Evolutionary conservation across 1,284 basidiomycete genomes (phyloP).

Genomic region (Moniliophthora roreri): DNA sequence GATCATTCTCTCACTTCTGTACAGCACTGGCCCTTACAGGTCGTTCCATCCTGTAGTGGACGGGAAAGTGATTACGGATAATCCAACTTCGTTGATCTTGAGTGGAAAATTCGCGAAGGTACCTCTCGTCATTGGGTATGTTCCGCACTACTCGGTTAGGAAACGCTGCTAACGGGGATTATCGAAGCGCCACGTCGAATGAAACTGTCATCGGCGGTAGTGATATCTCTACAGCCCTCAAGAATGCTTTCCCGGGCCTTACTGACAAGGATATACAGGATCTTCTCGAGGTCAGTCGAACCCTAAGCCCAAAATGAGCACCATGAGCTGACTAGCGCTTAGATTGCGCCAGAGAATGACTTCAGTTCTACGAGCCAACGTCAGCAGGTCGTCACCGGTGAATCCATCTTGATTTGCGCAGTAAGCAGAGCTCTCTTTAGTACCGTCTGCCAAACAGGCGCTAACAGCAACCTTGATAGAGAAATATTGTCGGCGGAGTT

Average conservation of each 20-base stretch:
- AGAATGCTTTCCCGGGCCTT: slow-evolving; percentile 7
- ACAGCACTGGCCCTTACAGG: slow-evolving; percentile 37
- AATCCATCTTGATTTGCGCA: slow-evolving; percentile 47
- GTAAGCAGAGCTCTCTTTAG: too few species aligned
- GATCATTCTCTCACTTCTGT: not conserved
- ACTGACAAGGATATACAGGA: slow-evolving; percentile 4
- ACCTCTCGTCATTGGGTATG: slow-evolving; percentile 60
- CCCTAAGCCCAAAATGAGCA: not conserved
- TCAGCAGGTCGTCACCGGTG: slow-evolving; percentile 46
- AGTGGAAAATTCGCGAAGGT: slow-evolving; percentile 45
- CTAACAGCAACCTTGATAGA: slow-evolving; percentile 25
- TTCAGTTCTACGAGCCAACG: slow-evolving; percentile 41
- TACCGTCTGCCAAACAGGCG: too few species aligned
- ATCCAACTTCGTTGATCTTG: slow-evolving; percentile 45
- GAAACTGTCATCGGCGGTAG: slow-evolving; percentile 12
- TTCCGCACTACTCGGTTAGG: too few species aligned
- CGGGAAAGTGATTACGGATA: slow-evolving; percentile 44
- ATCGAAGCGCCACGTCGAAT: slow-evolving; percentile 11
- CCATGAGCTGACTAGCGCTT: not conserved
- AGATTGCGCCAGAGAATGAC: slow-evolving; percentile 20
- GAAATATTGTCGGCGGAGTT: slow-evolving; percentile 44
- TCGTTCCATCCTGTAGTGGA: slow-evolving; percentile 47
- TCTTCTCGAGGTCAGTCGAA: slow-evolving; percentile 4
- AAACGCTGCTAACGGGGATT: too few species aligned
- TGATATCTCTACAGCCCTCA: slow-evolving; percentile 6